A percentile compares a stretch with the other conserved stretches of the same genome.
Conservation (phyloP, 225 moss, liverwort and hornwort species). For the Marchantia paleacea region DNA sequence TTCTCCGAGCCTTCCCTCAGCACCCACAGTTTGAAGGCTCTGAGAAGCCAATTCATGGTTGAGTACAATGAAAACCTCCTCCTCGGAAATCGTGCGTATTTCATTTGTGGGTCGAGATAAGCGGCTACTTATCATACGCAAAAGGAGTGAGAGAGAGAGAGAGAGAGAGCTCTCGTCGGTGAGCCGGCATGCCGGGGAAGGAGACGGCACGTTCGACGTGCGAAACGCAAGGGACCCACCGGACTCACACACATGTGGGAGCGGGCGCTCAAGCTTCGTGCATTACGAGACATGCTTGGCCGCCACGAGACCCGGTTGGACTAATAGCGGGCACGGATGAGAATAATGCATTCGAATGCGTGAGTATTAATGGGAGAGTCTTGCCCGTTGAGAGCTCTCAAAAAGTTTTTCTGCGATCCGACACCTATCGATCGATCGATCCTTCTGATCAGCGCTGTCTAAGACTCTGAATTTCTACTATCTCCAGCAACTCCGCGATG, state of each 20-base stretch:
- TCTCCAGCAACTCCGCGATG: background rate
- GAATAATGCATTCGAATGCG: background rate
- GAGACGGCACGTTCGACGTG: conserved; percentile 11
- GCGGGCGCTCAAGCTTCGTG: background rate
- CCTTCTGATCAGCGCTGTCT: background rate
- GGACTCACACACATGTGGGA: background rate
- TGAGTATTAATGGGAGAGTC: background rate
- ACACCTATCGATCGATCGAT: no score
- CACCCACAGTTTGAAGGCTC: background rate
- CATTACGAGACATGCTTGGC: background rate
- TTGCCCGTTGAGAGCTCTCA: background rate
- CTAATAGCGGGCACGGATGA: background rate
- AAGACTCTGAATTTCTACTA: background rate
- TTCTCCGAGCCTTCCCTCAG: background rate
- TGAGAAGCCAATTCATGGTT: background rate
- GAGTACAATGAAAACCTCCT: background rate
- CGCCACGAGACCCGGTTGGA: background rate
- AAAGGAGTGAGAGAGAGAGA: background rate
- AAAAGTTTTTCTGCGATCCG: background rate
- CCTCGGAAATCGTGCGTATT: no score
- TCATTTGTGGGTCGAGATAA: background rate
- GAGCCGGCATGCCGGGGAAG: background rate
- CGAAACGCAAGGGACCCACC: background rate
- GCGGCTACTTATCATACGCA: background rate
- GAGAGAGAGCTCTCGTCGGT: background rate